These are phyloP conservation scores for Leccinum obscurum DNA, from an alignment of 768 basidiomycete genomes.

Conservation along the genomic window DNA sequence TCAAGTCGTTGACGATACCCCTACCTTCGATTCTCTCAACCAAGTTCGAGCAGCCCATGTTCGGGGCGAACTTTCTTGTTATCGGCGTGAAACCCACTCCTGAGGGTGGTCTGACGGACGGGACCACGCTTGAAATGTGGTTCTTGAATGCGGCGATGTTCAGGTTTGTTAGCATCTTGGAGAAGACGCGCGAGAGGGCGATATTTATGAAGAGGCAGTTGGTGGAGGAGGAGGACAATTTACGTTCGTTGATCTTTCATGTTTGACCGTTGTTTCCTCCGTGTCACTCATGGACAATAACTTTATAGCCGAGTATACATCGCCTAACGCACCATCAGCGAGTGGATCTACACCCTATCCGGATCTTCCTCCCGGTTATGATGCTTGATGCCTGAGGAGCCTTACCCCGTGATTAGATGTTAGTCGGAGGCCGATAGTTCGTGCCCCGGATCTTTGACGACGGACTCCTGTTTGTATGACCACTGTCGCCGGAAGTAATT, in stretches of 20 bases:
- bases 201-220: slow-evolving; percentile 71
- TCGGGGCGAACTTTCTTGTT: slow-evolving; percentile 64
- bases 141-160: slow-evolving; percentile 70
- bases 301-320: slow-evolving; percentile 31
- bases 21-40: slow-evolving; percentile 65
- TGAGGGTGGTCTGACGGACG: slow-evolving; percentile 64
- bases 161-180: slow-evolving; percentile 67
- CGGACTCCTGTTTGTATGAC: background rate
- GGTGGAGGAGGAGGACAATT: slow-evolving; percentile 33
- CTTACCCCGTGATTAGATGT: background rate
- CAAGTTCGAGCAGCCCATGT: slow-evolving; percentile 73
- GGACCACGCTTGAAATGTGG: slow-evolving; percentile 66
- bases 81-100: slow-evolving; percentile 67
- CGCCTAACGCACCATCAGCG: slow-evolving; percentile 21
- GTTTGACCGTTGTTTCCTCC: background rate
- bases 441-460: background rate
- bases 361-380: slow-evolving; percentile 34
- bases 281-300: background rate
- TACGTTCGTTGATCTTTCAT: slow-evolving; percentile 29
- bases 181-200: slow-evolving; percentile 75
- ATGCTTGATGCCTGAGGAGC: slow-evolving; percentile 17
- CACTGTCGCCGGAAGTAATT: background rate
- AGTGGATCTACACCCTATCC: slow-evolving; percentile 17
- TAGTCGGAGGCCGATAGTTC: background rate
- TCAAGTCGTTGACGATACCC: slow-evolving; percentile 54